Conservation (phyloP, 352 stramenopile species). For the Globisporangium radiosum region DNA sequence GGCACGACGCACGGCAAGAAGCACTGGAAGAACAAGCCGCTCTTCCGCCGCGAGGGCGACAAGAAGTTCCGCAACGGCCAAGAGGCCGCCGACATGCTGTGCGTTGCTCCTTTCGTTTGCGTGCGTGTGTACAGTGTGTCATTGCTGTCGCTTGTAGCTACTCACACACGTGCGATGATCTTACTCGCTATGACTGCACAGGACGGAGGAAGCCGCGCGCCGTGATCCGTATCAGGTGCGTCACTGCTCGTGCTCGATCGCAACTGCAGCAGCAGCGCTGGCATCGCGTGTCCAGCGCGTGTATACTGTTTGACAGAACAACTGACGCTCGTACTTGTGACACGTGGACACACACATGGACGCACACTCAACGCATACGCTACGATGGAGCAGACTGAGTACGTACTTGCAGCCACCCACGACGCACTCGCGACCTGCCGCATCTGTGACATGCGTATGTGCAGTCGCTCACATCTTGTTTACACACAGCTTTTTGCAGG, state of each 20-base stretch:
- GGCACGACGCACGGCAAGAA: constrained; percentile 86
- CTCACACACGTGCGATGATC: background rate
- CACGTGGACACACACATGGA: too few species aligned
- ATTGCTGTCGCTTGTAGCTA: background rate
- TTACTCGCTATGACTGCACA: constrained; percentile 1
- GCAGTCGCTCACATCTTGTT: background rate
- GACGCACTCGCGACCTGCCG: background rate
- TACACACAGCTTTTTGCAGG: constrained; percentile 47
- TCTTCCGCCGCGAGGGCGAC: constrained; percentile 94
- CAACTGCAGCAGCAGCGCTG: too few species aligned
- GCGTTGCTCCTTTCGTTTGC: constrained; percentile 3
- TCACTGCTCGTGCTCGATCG: background rate
- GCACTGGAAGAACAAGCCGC: constrained; percentile 95
- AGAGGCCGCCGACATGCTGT: constrained; percentile 94
- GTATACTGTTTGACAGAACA: too few species aligned
- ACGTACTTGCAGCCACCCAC: background rate
- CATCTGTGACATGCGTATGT: background rate
- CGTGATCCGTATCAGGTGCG: constrained; percentile 65
- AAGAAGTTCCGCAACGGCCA: constrained; percentile 94
- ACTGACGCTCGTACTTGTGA: too few species aligned
- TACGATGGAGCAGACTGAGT: constrained; percentile 5
- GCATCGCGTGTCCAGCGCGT: too few species aligned
- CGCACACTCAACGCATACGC: too few species aligned
- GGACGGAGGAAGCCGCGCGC: constrained; percentile 63
- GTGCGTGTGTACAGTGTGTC: background rate